Percentiles rank a stretch among this genome's conserved stretches.
phyloP scores from a whole-genome alignment of 805 yeast genomes.

The Monosporozyma solicola region DNA sequence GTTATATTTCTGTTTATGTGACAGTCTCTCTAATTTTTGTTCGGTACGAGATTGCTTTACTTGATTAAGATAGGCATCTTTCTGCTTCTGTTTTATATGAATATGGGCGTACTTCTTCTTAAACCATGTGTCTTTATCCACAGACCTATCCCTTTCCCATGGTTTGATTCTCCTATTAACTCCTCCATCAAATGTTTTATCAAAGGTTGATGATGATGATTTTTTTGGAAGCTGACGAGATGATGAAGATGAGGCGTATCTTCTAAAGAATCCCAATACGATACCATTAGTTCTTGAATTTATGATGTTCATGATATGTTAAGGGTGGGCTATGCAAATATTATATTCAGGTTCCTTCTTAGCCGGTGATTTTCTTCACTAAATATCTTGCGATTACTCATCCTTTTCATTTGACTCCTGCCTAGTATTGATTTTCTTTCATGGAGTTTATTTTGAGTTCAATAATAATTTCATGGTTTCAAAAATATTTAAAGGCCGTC shows the following conservation, averaged over 20 bases:
- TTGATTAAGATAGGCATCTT: constrained; percentile 13
- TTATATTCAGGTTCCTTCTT: too few relatives aligned
- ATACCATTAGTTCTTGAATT: neutral
- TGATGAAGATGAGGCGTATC: neutral
- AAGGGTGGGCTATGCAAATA: too few relatives aligned
- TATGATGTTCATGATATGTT: neutral
- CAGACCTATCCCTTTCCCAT: constrained; percentile 52
- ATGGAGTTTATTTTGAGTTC: too few relatives aligned
- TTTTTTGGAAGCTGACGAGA: neutral
- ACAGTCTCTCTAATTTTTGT: neutral
- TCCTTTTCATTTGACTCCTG: too few relatives aligned
- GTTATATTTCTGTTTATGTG: neutral
- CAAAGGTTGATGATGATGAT: neutral
- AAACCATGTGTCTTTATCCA: constrained; percentile 55
- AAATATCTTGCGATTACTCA: too few relatives aligned
- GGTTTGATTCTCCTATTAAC: constrained; percentile 35
- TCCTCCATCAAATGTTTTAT: constrained; percentile 1
- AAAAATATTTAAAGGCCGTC: too few relatives aligned
- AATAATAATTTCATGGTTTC: too few relatives aligned
- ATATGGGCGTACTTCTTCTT: constrained; percentile 55
- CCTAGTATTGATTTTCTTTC: too few relatives aligned
- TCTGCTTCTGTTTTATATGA: constrained; percentile 40
- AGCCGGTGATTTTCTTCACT: too few relatives aligned
- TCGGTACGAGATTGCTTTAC: neutral
- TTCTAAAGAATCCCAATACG: neutral